Base-by-base conservation (phyloP, 768 basidiomycete genomes). In the Mycena olivaceomarginata region DNA sequence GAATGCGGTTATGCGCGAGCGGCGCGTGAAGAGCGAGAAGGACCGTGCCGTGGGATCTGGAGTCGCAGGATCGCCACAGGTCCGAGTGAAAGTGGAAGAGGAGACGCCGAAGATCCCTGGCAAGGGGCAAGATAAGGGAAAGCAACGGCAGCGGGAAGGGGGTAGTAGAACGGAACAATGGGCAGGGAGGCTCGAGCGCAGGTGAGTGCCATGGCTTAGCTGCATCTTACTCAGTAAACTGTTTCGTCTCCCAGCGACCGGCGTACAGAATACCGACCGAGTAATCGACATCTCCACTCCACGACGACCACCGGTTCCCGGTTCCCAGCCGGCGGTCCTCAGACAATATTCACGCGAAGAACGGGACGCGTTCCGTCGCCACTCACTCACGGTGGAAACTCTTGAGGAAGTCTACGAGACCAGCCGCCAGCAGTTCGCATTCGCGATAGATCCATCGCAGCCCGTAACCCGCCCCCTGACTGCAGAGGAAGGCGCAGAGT, bases 21-120 rank as follows among this genome's bases (percentile, higher is more conserved):
- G 70, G 45, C 37, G 51, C 15, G 56, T 22, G 43, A 51, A 62
- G 43, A 40, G 3, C 12, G 51, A 11, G 57, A 37, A 22, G 37
- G 15, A 22, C 2, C 15, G 10, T 18, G 37, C 15, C 43, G 46
- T 31, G 59, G 18, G 6, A 25, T 10, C 3, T n/a, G n/a, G 40
- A 40, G 53, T 2, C 16, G 62, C 22, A 2, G 57, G n/a, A 40
- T 31, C 2, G 39, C 43, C 2, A 20, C 43, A 40, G 37, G 67
- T 74, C 39, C 10, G 53, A 48, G 56, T 75, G 3, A 76, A 76
- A 56, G 40, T 59, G 8, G 75, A 76, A 43, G 69, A 76, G 63
- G 63, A 57, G 43, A 60, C 41, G 43, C 43, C 69, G 31, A 37
- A 69, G 15, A 40, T 76, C 4, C 41, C 57, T 3, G 16, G 1